Evolutionary conservation across 2,329 filamentous ascomycete genomes (phyloP).

Genomic region (Rutstroemia sp.): DNA sequence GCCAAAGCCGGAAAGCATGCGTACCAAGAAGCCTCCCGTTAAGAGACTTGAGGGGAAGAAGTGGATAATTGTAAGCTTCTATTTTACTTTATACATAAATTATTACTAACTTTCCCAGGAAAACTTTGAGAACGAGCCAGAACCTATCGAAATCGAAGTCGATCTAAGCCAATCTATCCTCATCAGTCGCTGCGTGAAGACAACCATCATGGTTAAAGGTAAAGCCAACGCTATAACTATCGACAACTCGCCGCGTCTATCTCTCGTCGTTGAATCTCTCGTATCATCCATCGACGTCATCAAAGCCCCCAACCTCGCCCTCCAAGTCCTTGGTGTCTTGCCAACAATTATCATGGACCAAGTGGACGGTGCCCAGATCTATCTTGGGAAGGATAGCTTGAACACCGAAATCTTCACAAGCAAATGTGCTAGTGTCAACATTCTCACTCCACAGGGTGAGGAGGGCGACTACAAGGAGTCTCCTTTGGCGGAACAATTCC

Average conservation of each 20-base stretch:
- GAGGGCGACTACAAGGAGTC: constrained; percentile 81
- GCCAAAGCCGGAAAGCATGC: constrained; percentile 79
- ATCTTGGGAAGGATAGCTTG: constrained; percentile 73
- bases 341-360: constrained; percentile 90
- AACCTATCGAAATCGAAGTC: constrained; percentile 74
- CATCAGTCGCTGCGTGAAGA: constrained; percentile 86
- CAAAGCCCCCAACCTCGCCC: constrained; percentile 87
- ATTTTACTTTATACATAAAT: not conserved
- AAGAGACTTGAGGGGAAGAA: constrained; percentile 83
- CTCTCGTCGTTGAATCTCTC: constrained; percentile 80
- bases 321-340: constrained; percentile 81
- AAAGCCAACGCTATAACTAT: constrained; percentile 97
- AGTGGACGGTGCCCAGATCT: constrained; percentile 82
- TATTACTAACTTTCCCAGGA: constrained; percentile 45
- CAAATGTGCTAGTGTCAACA: constrained; percentile 81
- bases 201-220: constrained; percentile 79
- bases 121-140: constrained; percentile 73
- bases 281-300: constrained; percentile 91
- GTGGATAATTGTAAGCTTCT: constrained; percentile 68
- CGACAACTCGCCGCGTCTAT: constrained; percentile 80
- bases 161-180: constrained; percentile 81
- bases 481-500: constrained; percentile 83
- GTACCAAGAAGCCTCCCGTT: constrained; percentile 70
- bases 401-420: constrained; percentile 79
- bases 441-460: constrained; percentile 65